Base-by-base conservation (phyloP, 2,329 filamentous ascomycete genomes). In the Penicillium sp. region DNA sequence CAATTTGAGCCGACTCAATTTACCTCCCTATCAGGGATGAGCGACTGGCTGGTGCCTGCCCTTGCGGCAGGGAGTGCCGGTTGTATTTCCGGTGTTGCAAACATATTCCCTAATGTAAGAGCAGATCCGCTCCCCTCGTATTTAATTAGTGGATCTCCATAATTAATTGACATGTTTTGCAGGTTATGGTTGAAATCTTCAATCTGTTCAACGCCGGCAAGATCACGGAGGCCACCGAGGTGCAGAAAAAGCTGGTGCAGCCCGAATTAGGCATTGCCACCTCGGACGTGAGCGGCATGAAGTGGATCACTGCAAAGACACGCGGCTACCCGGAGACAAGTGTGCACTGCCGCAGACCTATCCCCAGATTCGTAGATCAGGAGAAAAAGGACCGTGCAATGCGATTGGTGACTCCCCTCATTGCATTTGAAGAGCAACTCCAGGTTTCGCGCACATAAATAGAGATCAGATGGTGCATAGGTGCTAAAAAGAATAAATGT, bases 11-110 rank as follows among this genome's bases (percentile, higher is more conserved):
- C 74, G 56, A 71, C 70, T 9, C 67, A 75, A 21, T 81, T 81
- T 57, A 73, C 71, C 26, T 76, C 76, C 3, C 67, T 80, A 8
- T 76, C 78, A 35, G 79, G 79, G 5, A 79, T 81, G 71, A 76
- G 78, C 67, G 76, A 80, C 65, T 80, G 78, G 76, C 62, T 81
- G 26, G 78, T 90, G 53, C 86, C 85, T 2, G 86, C 85, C 0
- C 73, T 90, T 38, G 81, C 82, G 1, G 83, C 84, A 7, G 87
- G 88, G 17, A 85, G 83, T 31, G 81, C 83, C 2, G 88, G 88
- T 9, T 86, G 83, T 66, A 86, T 90, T 54, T 85, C 87, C 0
- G 87, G 86, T 3, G 85, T 89, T 64, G 88, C 82, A 29, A 90
- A 90, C 65, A 77, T 89, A 3, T 87, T 85, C 67, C 87, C 86